phyloP scores from a whole-genome alignment of 768 basidiomycete species.

The Leccinum imitatum region DNA sequence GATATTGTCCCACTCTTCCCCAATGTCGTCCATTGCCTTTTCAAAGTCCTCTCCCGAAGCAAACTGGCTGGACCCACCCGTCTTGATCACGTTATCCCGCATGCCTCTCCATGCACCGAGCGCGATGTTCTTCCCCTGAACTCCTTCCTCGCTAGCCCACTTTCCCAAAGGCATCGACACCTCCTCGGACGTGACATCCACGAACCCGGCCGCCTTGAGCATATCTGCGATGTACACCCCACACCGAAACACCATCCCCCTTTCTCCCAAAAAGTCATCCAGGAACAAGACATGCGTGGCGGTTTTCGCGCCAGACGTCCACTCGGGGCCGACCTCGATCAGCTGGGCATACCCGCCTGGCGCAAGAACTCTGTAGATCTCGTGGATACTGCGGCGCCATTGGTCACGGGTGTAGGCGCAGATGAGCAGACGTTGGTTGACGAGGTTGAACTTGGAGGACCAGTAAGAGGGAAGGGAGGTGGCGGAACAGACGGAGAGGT shows the following conservation, averaged over 20 bases:
- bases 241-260: constrained; percentile 12
- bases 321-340: constrained; percentile 25
- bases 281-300: constrained; percentile 7
- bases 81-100: constrained; percentile 22
- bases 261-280: constrained; percentile 12
- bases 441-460: constrained; percentile 31
- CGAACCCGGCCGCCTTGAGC: constrained; percentile 20
- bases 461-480: constrained; percentile 31
- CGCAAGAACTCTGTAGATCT: constrained; percentile 31
- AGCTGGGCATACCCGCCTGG: constrained; percentile 36
- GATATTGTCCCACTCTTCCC: constrained; percentile 27
- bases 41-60: constrained; percentile 22
- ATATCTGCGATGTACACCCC: constrained; percentile 18
- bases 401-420: constrained; percentile 28
- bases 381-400: constrained; percentile 27
- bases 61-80: constrained; percentile 15
- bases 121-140: constrained; percentile 15
- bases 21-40: constrained; percentile 13
- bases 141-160: constrained; percentile 26
- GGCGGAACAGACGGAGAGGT: constrained; percentile 24
- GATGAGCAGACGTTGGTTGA: constrained; percentile 35
- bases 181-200: constrained; percentile 19
- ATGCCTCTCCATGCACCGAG: constrained; percentile 26
- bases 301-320: constrained; percentile 14
- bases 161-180: constrained; percentile 20